These are phyloP conservation scores for Ogataea sp. DNA, from an alignment of 805 yeast genomes.

Conservation along the genomic window DNA sequence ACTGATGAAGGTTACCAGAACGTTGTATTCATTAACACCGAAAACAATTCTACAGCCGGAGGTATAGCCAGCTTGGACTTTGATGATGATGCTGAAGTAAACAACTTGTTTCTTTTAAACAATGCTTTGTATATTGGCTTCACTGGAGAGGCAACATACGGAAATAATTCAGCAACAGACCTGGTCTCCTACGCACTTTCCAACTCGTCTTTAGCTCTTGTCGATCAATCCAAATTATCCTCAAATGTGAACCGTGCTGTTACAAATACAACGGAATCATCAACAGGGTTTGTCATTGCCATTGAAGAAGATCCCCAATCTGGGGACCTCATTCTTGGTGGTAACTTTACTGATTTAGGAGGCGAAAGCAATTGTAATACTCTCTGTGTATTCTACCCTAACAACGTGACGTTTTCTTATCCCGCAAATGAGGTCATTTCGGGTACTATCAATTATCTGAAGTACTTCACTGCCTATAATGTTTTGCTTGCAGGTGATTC, in stretches of 20 bases:
- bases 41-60: background rate
- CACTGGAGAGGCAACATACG: conserved; percentile 25
- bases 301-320: conserved; percentile 31
- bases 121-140: conserved; percentile 38
- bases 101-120: conserved; percentile 27
- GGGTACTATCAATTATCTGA: conserved; percentile 51
- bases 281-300: conserved; percentile 27
- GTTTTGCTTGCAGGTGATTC: conserved; percentile 48
- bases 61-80: conserved; percentile 12
- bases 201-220: background rate
- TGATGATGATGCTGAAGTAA: conserved; percentile 15
- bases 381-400: conserved; percentile 58
- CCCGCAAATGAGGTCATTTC: conserved; percentile 25
- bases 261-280: background rate
- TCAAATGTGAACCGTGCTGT: too few relatives aligned
- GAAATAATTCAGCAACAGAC: conserved; percentile 28
- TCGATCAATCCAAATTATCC: background rate
- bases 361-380: conserved; percentile 35
- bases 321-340: conserved; percentile 57
- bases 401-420: conserved; percentile 44
- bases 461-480: conserved; percentile 30
- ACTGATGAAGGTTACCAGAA: conserved; percentile 15
- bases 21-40: conserved; percentile 13
- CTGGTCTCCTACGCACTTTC: conserved; percentile 34
- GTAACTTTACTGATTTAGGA: conserved; percentile 57